These are phyloP conservation scores for Escallonia herrerae DNA, from an alignment of 129 eudicot genomes.

Conservation along the genomic window DNA sequence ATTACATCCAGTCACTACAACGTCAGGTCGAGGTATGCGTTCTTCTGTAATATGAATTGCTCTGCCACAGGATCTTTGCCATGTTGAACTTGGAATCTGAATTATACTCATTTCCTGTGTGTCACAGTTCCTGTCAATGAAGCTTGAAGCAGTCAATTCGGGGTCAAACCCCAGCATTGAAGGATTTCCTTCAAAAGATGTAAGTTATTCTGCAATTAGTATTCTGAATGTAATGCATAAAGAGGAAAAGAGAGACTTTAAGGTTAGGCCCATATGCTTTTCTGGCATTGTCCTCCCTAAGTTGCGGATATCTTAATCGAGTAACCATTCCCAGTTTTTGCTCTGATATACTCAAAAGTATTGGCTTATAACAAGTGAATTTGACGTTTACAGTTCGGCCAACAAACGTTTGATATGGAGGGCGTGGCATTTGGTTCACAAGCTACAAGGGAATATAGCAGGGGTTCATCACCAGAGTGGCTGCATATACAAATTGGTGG, in stretches of 20 bases:
- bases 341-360: too few relatives aligned
- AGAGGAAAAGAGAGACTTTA: neutral
- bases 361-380: neutral
- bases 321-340: too few relatives aligned
- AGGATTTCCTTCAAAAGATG: slow-evolving; percentile 88
- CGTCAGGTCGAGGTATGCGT: slow-evolving; percentile 86
- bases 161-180: slow-evolving; percentile 55
- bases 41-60: neutral
- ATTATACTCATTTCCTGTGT: slow-evolving; percentile 5
- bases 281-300: neutral
- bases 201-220: slow-evolving; percentile 23
- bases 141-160: slow-evolving; percentile 94
- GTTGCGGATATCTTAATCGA: too few relatives aligned
- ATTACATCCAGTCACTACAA: slow-evolving; percentile 90
- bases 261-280: neutral
- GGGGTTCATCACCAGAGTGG: slow-evolving; percentile 97
- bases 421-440: slow-evolving; percentile 66
- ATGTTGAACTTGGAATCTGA: neutral
- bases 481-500: slow-evolving; percentile 96
- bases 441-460: slow-evolving; percentile 64
- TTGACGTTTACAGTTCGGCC: slow-evolving; percentile 60
- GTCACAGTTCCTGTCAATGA: slow-evolving; percentile 87
- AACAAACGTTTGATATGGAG: slow-evolving; percentile 63
- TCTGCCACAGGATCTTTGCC: neutral
- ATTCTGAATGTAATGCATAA: neutral